Percentiles rank a stretch among this genome's conserved stretches.
These are phyloP conservation scores for Sphagnum fallax DNA, from an alignment of 228 moss, liverwort and hornwort species.

Conservation along the genomic window DNA sequence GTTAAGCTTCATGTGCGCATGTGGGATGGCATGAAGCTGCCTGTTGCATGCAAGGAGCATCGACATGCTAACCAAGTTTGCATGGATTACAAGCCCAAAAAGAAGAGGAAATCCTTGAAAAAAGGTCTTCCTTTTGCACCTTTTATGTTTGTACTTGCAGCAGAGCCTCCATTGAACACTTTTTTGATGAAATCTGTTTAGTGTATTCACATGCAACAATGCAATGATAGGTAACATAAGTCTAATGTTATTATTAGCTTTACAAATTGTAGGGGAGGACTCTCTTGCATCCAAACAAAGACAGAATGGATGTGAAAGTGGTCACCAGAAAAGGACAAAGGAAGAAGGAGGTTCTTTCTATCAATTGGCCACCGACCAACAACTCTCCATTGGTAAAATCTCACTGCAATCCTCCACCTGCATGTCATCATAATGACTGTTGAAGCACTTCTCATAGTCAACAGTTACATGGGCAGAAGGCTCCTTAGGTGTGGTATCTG, in stretches of 20 bases:
- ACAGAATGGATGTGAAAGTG: background rate
- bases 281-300: constrained; percentile 3
- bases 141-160: background rate
- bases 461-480: too few species aligned
- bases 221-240: too few species aligned
- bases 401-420: too few species aligned
- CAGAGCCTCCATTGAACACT: background rate
- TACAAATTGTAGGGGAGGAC: background rate
- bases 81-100: constrained; percentile 17
- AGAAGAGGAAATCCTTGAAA: constrained; percentile 15
- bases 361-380: too few species aligned
- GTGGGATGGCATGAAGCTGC: constrained; percentile 78
- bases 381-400: too few species aligned
- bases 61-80: constrained; percentile 37
- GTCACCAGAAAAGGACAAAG: background rate
- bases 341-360: too few species aligned
- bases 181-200: background rate
- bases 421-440: too few species aligned
- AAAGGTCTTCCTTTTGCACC: background rate
- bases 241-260: too few species aligned
- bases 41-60: constrained; percentile 77
- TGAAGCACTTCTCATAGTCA: too few species aligned
- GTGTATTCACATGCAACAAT: background rate
- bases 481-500: too few species aligned
- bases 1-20: constrained; percentile 58